Evolutionary conservation across 1,139 yeast species (phyloP).

Genomic region (Meyerozyma sp.): DNA sequence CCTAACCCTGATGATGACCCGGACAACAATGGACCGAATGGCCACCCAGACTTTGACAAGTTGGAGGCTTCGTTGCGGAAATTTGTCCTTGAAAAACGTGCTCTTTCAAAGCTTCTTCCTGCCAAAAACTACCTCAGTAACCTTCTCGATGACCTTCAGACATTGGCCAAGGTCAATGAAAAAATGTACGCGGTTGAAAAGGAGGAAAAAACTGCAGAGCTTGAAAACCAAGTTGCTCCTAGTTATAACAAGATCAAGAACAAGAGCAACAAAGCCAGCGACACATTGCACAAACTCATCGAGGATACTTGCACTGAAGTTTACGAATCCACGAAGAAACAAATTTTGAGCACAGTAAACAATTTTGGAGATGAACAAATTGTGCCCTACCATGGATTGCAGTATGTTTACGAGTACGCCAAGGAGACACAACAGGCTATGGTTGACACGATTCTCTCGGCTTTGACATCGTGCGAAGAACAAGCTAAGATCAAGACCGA

Average conservation of each 20-base stretch:
- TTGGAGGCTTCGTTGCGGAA: conserved; percentile 81
- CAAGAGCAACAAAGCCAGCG: conserved; percentile 51
- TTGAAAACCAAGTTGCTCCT: conserved; percentile 54
- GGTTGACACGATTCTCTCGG: conserved; percentile 54
- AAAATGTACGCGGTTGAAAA: conserved; percentile 47
- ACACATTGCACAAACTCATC: conserved; percentile 54
- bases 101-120: conserved; percentile 84
- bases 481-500: conserved; percentile 60
- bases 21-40: conserved; percentile 20
- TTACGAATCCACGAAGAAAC: conserved; percentile 55
- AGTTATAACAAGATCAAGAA: conserved; percentile 50
- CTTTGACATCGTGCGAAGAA: conserved; percentile 64
- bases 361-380: conserved; percentile 55
- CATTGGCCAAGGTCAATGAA: conserved; percentile 58
- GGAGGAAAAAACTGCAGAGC: conserved; percentile 39
- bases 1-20: conserved; percentile 25
- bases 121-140: conserved; percentile 81
- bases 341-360: conserved; percentile 48
- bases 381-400: conserved; percentile 56
- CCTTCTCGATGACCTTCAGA: conserved; percentile 58
- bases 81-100: conserved; percentile 83
- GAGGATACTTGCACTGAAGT: conserved; percentile 57
- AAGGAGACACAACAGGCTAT: conserved; percentile 62
- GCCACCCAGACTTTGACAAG: conserved; percentile 69
- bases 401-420: conserved; percentile 68